Base-by-base conservation (phyloP, 176 grass and related monocot genomes). In the Luzula sylvatica region DNA sequence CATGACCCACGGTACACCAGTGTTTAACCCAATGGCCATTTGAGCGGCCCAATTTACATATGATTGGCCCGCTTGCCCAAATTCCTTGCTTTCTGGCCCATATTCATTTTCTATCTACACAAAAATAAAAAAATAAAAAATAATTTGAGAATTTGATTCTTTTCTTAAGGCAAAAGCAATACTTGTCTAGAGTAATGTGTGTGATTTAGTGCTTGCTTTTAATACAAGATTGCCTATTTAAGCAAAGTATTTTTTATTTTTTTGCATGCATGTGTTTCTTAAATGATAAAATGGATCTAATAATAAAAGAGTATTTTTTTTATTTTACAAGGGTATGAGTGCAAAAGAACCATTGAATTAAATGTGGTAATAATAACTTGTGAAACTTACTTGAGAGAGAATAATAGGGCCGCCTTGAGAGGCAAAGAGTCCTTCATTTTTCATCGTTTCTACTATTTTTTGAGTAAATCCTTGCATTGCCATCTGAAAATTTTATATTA, bases 81-180 rank as follows among this genome's bases (percentile, higher is more conserved):
- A 80, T 40, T 78, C 81, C 65, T 68, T 90, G 39, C 86, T 78
- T 87, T 83, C 72, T 9, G 93, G 81, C 2, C 93, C 93, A 78
- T 98, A 98, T 69, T 98, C 93, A 18, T 98, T 98, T 57, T 98
- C 93, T 77, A 98, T 98, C 93, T 98, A 78, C 48, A 53, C 39
- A 28, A 16, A 67, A 65, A 39, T 65, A 45, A 42, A 42, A 13
- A 48, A 32, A 30, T 2, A 48, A 32, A 21, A n/a, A 13, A 26
- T 21, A 48, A 9, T 60, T 22, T 19, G 46, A 47, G 20, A 64
- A 15, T 29, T 14, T 23, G 20, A 26, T 23, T 61, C 60, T 64
- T 64, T 50, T 49, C 60, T 64, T 48, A n/a, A 49, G 60, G 44
- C 43, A 16, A 20, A 64, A 64, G 59, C 26, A 49, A 64, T 46